Base-by-base conservation (phyloP, 1,284 basidiomycete genomes). In the Singerocomus rubriflavus region DNA sequence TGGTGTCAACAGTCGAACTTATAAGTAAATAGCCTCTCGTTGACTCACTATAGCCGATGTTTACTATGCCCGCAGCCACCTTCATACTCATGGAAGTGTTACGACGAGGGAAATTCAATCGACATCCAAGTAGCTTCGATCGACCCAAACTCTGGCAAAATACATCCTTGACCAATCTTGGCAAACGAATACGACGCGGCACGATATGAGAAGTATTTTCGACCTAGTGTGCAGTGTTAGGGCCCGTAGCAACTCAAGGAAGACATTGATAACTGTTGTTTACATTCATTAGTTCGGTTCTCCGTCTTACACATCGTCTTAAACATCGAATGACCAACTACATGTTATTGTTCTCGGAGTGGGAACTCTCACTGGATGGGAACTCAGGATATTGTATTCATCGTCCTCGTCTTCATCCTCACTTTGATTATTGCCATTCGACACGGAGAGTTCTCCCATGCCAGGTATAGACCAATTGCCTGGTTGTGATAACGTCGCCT, bases 71-170 rank as follows among this genome's bases (percentile, higher is more conserved):
- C n/a, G 25, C 53, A 81, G 79, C 81, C 12, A 78, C 77, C 6
- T 82, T 80, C 61, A 66, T 82, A 33, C 73, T 81, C 61, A 76
- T 81, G 73, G 80, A 81, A 61, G 75, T 80, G 29, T 63, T 81
- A 26, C 76, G 79, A 26, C 70, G 79, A 46, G 75, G 78, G 31
- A 74, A 76, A 32, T 81, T 81, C 58, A 61, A 62, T 48, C 71
- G 77, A 14, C 73, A 72, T 32, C 70, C 73, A 9, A 77, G 73
- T 50, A 64, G 65, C 6, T 72, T 74, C 36, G 71, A 74, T 46
- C 73, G 72, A 37, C 70, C 73, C 25, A 78, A 70, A 50, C 57
- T 71, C 49, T 79, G 76, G 76, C 71, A 66, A 46, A 67, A 71
- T 43, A 66, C 67, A 51, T 72, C 76, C 1, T 65, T 71, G 30